Base-by-base conservation (phyloP, 352 stramenopile genomes). In the Pythium chondricola region DNA sequence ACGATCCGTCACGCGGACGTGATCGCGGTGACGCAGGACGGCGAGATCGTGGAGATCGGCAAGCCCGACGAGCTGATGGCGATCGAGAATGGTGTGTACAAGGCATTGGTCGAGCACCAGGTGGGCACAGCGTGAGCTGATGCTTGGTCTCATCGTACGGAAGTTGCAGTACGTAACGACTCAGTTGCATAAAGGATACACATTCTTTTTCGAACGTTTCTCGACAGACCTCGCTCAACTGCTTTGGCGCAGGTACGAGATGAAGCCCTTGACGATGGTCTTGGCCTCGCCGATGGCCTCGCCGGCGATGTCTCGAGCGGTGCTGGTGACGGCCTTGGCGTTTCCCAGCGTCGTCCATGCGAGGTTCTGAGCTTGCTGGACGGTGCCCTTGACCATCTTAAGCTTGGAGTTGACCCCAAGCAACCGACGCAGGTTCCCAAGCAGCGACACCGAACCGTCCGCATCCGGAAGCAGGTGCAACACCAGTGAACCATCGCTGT, bases 1-100 rank as follows among this genome's bases (percentile, higher is more conserved):
- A 97, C 83, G 16, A 85, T 97, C 38, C 63, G 65, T 10, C 83
- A 95, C 43, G 79, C 78, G 35, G 87, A 98, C 65, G 64, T 85
- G 32, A 98, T 98, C 44, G 74, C 85, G 31, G 87, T 97, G 22
- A 57, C 96, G 43, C 50, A 69, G 49, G 61, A 84, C 20, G 90
- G 91, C 18, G 47, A 51, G 20, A 77, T 98, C 8, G 74, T 94
- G 10, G 90, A 98, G 57, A 59, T 67, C 10, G 93, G 94, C 18
- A 91, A 56, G 16, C 88, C 97, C 56, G 70, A 92, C n/a, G 76
- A 96, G 25, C 66, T 98, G 24, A 56, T 96, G 25, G 13, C 21
- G 29, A 63, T 63, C 25, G 24, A 25, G 11, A 54, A 59, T 54
- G 54, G 54, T 11, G n/a, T 47, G 11, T 63, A 63, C 41, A 25